phyloP scores from a whole-genome alignment of 2,329 filamentous ascomycete species.

The Talaromyces sp. region DNA sequence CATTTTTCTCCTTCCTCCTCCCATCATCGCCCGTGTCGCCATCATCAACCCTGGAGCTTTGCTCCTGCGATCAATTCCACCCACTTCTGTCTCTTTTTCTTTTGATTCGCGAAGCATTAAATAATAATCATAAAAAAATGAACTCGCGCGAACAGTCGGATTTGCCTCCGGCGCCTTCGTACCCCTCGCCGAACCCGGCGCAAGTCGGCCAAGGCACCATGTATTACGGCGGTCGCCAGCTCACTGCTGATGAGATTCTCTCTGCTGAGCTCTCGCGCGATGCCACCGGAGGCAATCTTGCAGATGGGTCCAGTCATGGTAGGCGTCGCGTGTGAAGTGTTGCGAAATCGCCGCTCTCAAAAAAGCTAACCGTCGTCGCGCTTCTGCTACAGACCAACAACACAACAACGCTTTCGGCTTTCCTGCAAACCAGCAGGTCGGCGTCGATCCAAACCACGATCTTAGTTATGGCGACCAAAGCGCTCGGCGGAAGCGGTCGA shows the following conservation, averaged over 20 bases:
- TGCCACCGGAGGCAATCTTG: slow-evolving; percentile 40
- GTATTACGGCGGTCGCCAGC: slow-evolving; percentile 40
- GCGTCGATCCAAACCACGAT: slow-evolving; percentile 41
- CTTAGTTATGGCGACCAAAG: slow-evolving; percentile 55
- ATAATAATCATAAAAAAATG: slow-evolving; percentile 20
- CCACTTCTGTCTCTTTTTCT: slow-evolving; percentile 9
- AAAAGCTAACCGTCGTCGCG: slow-evolving; percentile 31
- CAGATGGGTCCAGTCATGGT: slow-evolving; percentile 32
- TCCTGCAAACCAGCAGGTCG: slow-evolving; percentile 38
- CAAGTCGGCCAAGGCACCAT: slow-evolving; percentile 40
- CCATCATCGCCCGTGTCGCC: slow-evolving; percentile 15
- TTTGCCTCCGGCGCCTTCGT: slow-evolving; percentile 39
- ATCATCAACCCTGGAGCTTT: slow-evolving; percentile 23
- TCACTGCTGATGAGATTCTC: slow-evolving; percentile 44
- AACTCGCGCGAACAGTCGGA: slow-evolving; percentile 39
- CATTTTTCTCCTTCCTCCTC: slow-evolving; percentile 11
- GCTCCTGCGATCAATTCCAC: slow-evolving; percentile 21
- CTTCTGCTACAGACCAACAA: slow-evolving; percentile 32
- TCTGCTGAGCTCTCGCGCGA: slow-evolving; percentile 44
- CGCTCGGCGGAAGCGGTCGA: slow-evolving; percentile 70
- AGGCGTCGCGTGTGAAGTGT: slow-evolving; percentile 32
- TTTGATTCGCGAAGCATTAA: slow-evolving; percentile 8
- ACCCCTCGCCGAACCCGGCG: slow-evolving; percentile 39
- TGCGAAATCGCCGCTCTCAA: slow-evolving; percentile 27
- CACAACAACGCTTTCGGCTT: slow-evolving; percentile 39